phyloP scores from a whole-genome alignment of 2,329 filamentous ascomycete genomes.

The Lecanoromycetidae sp. region DNA sequence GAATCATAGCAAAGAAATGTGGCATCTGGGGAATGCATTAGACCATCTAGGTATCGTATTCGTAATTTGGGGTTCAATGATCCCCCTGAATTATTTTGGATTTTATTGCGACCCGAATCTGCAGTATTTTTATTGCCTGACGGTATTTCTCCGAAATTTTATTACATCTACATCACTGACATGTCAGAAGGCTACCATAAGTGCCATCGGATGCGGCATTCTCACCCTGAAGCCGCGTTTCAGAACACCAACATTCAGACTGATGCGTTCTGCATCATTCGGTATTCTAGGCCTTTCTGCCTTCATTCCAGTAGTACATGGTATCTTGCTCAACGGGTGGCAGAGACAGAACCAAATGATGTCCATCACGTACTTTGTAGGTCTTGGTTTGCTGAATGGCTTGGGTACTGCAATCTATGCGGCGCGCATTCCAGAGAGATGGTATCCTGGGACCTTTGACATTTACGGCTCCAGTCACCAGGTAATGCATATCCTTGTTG shows the following conservation, averaged over 20 bases:
- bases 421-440: slow-evolving; percentile 23
- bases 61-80: slow-evolving; percentile 22
- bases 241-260: slow-evolving; percentile 21
- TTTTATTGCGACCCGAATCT: slow-evolving; percentile 20
- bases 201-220: slow-evolving; percentile 21
- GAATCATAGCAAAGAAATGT: slow-evolving; percentile 22
- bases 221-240: slow-evolving; percentile 22
- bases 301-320: slow-evolving; percentile 22
- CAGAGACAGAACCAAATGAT: slow-evolving; percentile 19
- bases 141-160: slow-evolving; percentile 1
- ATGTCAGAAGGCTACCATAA: slow-evolving; percentile 14
- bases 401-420: slow-evolving; percentile 23
- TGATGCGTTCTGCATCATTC: slow-evolving; percentile 18
- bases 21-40: slow-evolving; percentile 23
- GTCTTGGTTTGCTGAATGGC: slow-evolving; percentile 23
- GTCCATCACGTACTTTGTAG: slow-evolving; percentile 22
- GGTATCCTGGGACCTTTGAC: slow-evolving; percentile 20
- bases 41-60: slow-evolving; percentile 25
- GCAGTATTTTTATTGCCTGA: slow-evolving; percentile 17
- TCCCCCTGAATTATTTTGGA: slow-evolving; percentile 22
- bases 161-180: background rate
- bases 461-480: slow-evolving; percentile 12
- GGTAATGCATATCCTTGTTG: slow-evolving; percentile 13
- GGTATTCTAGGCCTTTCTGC: slow-evolving; percentile 7
- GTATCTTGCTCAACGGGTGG: slow-evolving; percentile 17